Evolutionary conservation across 345 rosid genomes (phyloP).

Genomic region (Hibiscus trionum): DNA sequence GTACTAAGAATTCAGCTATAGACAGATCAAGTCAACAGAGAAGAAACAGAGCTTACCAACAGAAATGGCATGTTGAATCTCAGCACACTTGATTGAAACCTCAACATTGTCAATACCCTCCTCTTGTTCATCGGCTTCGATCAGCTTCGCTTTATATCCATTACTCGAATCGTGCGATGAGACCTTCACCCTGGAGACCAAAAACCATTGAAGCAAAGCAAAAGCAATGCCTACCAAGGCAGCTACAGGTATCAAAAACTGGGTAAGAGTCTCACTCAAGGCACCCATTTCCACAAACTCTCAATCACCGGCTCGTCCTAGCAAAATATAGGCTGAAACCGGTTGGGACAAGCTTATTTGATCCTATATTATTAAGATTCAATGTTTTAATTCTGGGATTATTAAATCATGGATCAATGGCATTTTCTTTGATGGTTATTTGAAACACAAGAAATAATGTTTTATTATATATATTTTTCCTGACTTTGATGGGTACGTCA

Average conservation of each 20-base stretch:
- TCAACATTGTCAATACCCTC: slow-evolving; percentile 43
- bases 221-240: slow-evolving; percentile 52
- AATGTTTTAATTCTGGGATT: background rate
- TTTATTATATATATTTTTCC: background rate
- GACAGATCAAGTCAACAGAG: background rate
- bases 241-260: slow-evolving; percentile 40
- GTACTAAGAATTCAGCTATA: background rate
- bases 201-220: slow-evolving; percentile 60
- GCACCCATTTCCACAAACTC: slow-evolving; percentile 27
- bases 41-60: slow-evolving; percentile 28
- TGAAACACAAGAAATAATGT: background rate
- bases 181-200: slow-evolving; percentile 52
- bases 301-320: background rate
- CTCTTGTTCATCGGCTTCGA: slow-evolving; percentile 43
- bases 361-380: background rate
- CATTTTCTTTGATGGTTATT: background rate
- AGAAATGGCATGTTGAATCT: slow-evolving; percentile 66
- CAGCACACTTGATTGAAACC: slow-evolving; percentile 50
- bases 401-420: background rate
- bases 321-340: too few relatives aligned
- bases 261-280: slow-evolving; percentile 41
- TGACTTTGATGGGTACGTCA: background rate
- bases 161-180: slow-evolving; percentile 20
- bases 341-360: too few relatives aligned
- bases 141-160: slow-evolving; percentile 34